Conservation (phyloP, 805 yeast genomes). For the Zygosaccharomyces siamensis region DNA sequence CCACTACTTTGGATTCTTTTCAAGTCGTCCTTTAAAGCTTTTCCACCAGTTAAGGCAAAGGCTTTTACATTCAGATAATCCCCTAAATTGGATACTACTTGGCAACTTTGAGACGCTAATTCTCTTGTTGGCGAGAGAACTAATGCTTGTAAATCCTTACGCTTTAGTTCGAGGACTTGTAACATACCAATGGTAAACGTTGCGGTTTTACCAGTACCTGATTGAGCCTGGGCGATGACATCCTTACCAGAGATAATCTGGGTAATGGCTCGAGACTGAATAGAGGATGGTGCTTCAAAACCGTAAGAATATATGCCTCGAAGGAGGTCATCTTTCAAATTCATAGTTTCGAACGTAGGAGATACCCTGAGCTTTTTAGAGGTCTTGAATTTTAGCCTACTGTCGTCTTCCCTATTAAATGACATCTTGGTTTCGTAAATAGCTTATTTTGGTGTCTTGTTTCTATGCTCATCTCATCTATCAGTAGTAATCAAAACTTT, state of each 20-base stretch:
- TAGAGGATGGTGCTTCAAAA: slow-evolving; percentile 93
- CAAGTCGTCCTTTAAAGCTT: slow-evolving; percentile 73
- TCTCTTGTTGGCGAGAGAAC: slow-evolving; percentile 95
- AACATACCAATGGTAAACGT: slow-evolving; percentile 95
- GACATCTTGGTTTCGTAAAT: slow-evolving; percentile 37
- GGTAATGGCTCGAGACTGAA: slow-evolving; percentile 92
- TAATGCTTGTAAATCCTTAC: slow-evolving; percentile 79
- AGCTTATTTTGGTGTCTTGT: background rate
- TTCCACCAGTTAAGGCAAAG: slow-evolving; percentile 94
- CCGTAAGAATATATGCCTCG: slow-evolving; percentile 80
- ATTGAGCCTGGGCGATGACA: slow-evolving; percentile 96
- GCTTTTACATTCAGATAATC: slow-evolving; percentile 80
- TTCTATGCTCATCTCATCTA: slow-evolving; percentile 1
- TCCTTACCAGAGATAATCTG: slow-evolving; percentile 93
- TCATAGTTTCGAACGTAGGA: slow-evolving; percentile 68
- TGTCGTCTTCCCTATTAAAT: slow-evolving; percentile 56
- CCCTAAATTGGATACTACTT: slow-evolving; percentile 81
- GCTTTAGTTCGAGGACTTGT: slow-evolving; percentile 72
- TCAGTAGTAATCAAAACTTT: slow-evolving; percentile 1
- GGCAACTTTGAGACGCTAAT: slow-evolving; percentile 87
- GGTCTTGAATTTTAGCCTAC: slow-evolving; percentile 55
- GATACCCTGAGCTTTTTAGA: slow-evolving; percentile 51
- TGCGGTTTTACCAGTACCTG: slow-evolving; percentile 99
- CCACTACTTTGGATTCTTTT: slow-evolving; percentile 65
- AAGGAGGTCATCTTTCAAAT: slow-evolving; percentile 56